Percentiles rank a stretch among this genome's conserved stretches.
These are phyloP conservation scores for Candida vaughaniae DNA, from an alignment of 805 yeast genomes.

Conservation along the genomic window DNA sequence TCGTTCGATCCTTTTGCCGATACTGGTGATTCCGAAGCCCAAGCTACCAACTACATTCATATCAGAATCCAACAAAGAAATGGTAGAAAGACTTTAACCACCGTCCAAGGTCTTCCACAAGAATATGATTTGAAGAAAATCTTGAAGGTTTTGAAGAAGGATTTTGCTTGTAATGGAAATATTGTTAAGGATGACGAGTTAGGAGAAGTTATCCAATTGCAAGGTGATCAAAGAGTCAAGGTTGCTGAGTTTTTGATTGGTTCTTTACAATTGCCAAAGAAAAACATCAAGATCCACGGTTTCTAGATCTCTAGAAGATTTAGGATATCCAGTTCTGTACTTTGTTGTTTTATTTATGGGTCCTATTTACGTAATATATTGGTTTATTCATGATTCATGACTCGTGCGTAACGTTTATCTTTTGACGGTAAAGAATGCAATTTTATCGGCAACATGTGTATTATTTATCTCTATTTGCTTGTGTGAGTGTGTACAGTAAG, in stretches of 20 bases:
- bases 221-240: slow-evolving; percentile 98
- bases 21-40: slow-evolving; percentile 98
- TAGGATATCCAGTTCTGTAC: no score
- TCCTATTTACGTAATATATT: no score
- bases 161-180: slow-evolving; percentile 98
- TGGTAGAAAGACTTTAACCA: slow-evolving; percentile 97
- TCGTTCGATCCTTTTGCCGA: slow-evolving; percentile 98
- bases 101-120: slow-evolving; percentile 95
- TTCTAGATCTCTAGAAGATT: slow-evolving; percentile 48
- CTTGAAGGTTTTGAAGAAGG: slow-evolving; percentile 91
- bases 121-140: slow-evolving; percentile 95
- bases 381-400: no score
- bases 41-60: slow-evolving; percentile 93
- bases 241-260: slow-evolving; percentile 88
- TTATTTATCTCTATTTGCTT: no score
- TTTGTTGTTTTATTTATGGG: neutral
- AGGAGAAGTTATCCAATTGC: slow-evolving; percentile 96
- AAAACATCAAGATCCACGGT: slow-evolving; percentile 97
- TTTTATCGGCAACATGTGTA: no score
- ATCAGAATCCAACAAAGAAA: slow-evolving; percentile 99
- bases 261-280: slow-evolving; percentile 87
- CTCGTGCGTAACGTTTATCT: no score
- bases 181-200: slow-evolving; percentile 93
- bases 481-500: no score
- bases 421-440: no score